These are phyloP conservation scores for Teunomyces lycoperdinae DNA, from an alignment of 805 yeast species.

Conservation along the genomic window DNA sequence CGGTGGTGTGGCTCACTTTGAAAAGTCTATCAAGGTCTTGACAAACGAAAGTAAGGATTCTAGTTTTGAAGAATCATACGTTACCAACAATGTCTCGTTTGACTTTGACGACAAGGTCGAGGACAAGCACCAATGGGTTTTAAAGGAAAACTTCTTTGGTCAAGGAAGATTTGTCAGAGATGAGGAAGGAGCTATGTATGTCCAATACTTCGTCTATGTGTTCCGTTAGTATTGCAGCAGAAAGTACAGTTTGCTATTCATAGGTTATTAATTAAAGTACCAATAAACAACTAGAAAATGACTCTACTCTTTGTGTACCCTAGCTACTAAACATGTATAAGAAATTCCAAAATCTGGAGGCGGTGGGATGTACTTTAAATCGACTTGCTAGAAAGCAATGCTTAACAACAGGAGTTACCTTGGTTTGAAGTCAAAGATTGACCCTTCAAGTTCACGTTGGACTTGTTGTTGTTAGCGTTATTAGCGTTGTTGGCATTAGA, in stretches of 20 bases:
- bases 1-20: slow-evolving; percentile 47
- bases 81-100: slow-evolving; percentile 47
- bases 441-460: slow-evolving; percentile 71
- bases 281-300: not conserved
- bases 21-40: slow-evolving; percentile 32
- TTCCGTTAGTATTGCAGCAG: slow-evolving; percentile 8
- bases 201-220: slow-evolving; percentile 54
- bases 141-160: slow-evolving; percentile 48
- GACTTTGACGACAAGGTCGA: slow-evolving; percentile 40
- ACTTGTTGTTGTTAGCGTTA: slow-evolving; percentile 44
- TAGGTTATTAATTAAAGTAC: slow-evolving; percentile 1
- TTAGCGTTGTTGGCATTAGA: slow-evolving; percentile 35
- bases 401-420: slow-evolving; percentile 39
- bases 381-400: not conserved
- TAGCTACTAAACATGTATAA: slow-evolving; percentile 3
- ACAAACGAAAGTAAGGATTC: slow-evolving; percentile 29
- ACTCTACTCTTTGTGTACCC: not conserved
- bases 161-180: slow-evolving; percentile 59
- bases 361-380: not conserved
- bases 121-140: slow-evolving; percentile 50
- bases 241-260: not conserved
- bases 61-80: slow-evolving; percentile 46
- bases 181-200: slow-evolving; percentile 41
- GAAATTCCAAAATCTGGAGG: not conserved
- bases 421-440: slow-evolving; percentile 48